phyloP scores from a whole-genome alignment of 768 basidiomycete species.

The Polyporus arcularius region DNA sequence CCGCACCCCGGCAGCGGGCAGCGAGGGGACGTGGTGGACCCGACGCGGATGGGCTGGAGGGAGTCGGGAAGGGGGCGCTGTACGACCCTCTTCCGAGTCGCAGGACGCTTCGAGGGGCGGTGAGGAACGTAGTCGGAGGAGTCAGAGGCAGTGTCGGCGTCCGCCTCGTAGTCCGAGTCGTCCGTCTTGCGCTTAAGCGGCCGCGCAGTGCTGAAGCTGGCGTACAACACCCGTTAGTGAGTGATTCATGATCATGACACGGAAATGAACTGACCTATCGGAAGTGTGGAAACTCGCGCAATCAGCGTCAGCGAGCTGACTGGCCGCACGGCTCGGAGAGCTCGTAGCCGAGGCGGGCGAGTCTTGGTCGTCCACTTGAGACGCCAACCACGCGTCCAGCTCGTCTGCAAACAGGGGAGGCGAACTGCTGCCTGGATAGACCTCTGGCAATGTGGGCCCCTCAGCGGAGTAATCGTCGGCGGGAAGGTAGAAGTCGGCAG shows the following conservation, averaged over 20 bases:
- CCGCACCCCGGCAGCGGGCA: constrained; percentile 8
- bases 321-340: no score
- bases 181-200: not conserved
- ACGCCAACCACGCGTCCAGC: no score
- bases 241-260: not conserved
- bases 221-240: not conserved
- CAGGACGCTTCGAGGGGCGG: not conserved
- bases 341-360: no score
- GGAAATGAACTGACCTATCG: not conserved
- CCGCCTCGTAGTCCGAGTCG: not conserved
- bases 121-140: not conserved
- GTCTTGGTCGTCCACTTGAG: no score
- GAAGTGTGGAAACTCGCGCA: no score
- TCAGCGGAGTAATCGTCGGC: not conserved
- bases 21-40: not conserved
- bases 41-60: constrained; percentile 3
- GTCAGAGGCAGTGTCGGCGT: not conserved
- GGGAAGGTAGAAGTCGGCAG: no score
- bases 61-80: not conserved
- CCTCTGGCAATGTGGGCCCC: no score
- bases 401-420: no score
- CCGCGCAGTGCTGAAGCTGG: no score
- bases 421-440: no score
- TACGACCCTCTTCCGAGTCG: not conserved
- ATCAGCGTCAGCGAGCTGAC: no score